Base-by-base conservation (phyloP, 2,329 filamentous ascomycete species). In the Hymenoscyphus fraxineus region DNA sequence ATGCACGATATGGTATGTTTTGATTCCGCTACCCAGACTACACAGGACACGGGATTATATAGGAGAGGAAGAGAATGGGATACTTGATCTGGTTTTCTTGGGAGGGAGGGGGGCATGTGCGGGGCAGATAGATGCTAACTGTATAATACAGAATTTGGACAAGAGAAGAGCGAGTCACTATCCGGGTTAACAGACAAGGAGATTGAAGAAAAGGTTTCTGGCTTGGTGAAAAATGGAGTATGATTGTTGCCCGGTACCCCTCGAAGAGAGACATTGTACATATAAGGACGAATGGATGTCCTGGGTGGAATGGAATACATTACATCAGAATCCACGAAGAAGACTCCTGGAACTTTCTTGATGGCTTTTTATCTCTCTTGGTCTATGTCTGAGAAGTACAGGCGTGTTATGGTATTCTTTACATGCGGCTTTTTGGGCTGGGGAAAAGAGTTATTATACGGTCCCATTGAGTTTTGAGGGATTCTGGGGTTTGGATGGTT, bases 1-100 rank as follows among this genome's bases (percentile, higher is more conserved):
- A 90, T 79, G 93, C 94, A 72, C 85, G 95, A 88, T 99, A 96
- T 77, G 94, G 92, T 96, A 79, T 74, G 87, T 77, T 47, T 35
- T 41, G 16, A 64, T n/a, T 39, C 57, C 16, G 4, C n/a, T 4
- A n/a, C 35, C 6, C 35, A 35, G 35, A 10, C 6, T 10, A 35
- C 6, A 35, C 35, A 35, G 7, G 35, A 5, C 6, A 35, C 6
- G 9, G 35, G 9, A 10, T 35, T 35, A 2, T 27, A 27, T 35
- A 10, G 4, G 4, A 35, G 4, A 35, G 35, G 35, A 35, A 35
- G 35, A 35, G 35, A 35, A 35, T 35, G 35, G 35, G 35, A 35
- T 35, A 35, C 35, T 35, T 35, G 6, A 10, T 35, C 35, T 35
- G 35, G 4, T 35, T 10, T 35, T 10, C 9, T 6, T 35, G 5